Conservation (phyloP, 1,284 basidiomycete genomes). For the Melampsora larici-populina region DNA sequence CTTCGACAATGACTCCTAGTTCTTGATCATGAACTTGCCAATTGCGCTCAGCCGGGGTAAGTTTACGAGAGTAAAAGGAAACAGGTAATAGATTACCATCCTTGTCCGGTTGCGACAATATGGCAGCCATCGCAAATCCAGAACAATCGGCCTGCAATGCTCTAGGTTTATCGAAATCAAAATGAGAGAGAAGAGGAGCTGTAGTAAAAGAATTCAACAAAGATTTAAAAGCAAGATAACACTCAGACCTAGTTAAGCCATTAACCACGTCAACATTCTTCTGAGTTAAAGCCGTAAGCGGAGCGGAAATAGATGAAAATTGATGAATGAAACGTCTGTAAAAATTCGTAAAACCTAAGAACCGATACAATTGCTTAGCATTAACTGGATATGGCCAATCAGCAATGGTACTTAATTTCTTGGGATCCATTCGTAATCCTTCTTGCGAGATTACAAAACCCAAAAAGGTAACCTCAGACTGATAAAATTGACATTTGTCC, state of each 20-base stretch:
- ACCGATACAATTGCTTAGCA: not conserved
- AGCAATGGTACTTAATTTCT: slow-evolving; percentile 2
- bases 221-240: not conserved
- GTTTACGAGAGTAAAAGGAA: slow-evolving; percentile 14
- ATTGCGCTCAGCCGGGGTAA: not conserved
- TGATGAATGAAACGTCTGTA: no score
- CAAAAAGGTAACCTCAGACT: not conserved
- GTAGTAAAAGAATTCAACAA: not conserved
- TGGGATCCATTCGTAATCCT: not conserved
- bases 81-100: not conserved
- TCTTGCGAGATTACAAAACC: not conserved
- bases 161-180: slow-evolving; percentile 9
- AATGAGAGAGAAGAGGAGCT: slow-evolving; percentile 8
- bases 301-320: no score
- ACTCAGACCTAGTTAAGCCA: not conserved
- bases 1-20: not conserved
- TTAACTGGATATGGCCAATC: slow-evolving; percentile 8
- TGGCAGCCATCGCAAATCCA: slow-evolving; percentile 7
- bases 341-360: slow-evolving; percentile 7
- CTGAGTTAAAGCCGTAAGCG: slow-evolving; percentile 1
- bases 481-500: no score
- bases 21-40: slow-evolving; percentile 26
- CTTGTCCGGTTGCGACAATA: slow-evolving; percentile 5
- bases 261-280: not conserved
- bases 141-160: no score